Base-by-base conservation (phyloP, 2,329 filamentous ascomycete species). In the Fusarium verticillioides region DNA sequence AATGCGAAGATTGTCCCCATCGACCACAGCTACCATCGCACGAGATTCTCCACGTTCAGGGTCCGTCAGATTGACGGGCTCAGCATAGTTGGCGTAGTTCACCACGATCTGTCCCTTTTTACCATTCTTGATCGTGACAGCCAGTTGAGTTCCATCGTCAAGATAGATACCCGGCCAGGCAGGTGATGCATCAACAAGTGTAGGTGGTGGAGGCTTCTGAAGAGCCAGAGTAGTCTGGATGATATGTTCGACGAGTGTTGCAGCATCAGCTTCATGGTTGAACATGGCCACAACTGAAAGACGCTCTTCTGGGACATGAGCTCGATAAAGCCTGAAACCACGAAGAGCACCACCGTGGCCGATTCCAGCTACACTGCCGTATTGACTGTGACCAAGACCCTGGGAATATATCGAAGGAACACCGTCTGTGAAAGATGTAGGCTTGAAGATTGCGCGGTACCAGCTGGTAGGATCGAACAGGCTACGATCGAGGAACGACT, bases 201-300 rank as follows among this genome's bases (percentile, higher is more conserved):
- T 39, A 15, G 69, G 65, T 1, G 70, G 39, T 1, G 34, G 40
- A 11, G 69, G 69, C n/a, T 65, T 69, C 4, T 65, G 58, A 15
- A 73, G 54, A 52, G 57, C 26, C n/a, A 72, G 2, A 19, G 53
- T 50, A n/a, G 36, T 60, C 23, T 52, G 61, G 19, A 72, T 56
- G 4, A 72, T 59, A 2, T 58, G 37, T 16, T 72, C 69, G 2
- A 66, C 52, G 5, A 70, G n/a, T 18, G 64, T 37, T 11, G 53
- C 59, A 12, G 69, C 69, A 23, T 69, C 69, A 9, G 69, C 66
- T 30, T 72, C 70, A 9, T 72, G 70, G 4, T 72, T 72, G 37
- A 72, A 64, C 69, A 72, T 65, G 1, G 68, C 69, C 19, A 72
- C 69, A 1, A 73, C 54, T 19, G 70, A 72, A 15, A 73, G 43